Percentiles rank a stretch among this genome's conserved stretches.
phyloP scores from a whole-genome alignment of 1,284 basidiomycete genomes.

The Boletellus sp. region DNA sequence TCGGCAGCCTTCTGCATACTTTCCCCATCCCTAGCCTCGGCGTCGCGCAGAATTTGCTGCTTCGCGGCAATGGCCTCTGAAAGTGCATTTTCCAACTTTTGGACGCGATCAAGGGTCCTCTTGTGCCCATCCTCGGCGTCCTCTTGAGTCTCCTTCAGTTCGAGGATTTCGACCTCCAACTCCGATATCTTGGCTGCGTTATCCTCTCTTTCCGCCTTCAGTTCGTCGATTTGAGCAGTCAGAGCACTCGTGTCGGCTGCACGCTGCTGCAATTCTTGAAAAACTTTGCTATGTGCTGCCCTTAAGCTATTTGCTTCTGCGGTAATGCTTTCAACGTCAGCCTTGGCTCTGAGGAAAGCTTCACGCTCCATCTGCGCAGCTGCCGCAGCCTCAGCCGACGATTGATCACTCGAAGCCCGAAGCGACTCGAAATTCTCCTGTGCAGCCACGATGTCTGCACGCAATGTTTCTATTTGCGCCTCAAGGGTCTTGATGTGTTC shows the following conservation, averaged over 20 bases:
- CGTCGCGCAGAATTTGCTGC: constrained; percentile 50
- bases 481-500: constrained; percentile 48
- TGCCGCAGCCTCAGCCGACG: constrained; percentile 41
- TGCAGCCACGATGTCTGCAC: constrained; percentile 48
- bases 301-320: constrained; percentile 53
- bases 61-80: constrained; percentile 45
- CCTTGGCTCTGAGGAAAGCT: constrained; percentile 60
- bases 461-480: constrained; percentile 48
- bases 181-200: constrained; percentile 71
- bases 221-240: constrained; percentile 49
- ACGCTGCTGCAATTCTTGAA: constrained; percentile 47
- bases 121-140: constrained; percentile 56
- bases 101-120: constrained; percentile 45
- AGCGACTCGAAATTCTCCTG: constrained; percentile 53
- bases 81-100: constrained; percentile 52
- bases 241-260: constrained; percentile 44
- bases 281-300: constrained; percentile 45
- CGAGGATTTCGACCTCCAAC: constrained; percentile 75
- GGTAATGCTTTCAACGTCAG: constrained; percentile 54
- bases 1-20: constrained; percentile 41
- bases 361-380: constrained; percentile 60
- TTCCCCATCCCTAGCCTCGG: constrained; percentile 48
- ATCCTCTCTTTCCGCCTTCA: constrained; percentile 72
- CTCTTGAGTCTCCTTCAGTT: constrained; percentile 71
- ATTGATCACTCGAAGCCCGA: constrained; percentile 44